Evolutionary conservation across 2,329 filamentous ascomycete species (phyloP), one percentile per base, ranked within the genome.

Genomic region (Shiraia bambusicola): DNA sequence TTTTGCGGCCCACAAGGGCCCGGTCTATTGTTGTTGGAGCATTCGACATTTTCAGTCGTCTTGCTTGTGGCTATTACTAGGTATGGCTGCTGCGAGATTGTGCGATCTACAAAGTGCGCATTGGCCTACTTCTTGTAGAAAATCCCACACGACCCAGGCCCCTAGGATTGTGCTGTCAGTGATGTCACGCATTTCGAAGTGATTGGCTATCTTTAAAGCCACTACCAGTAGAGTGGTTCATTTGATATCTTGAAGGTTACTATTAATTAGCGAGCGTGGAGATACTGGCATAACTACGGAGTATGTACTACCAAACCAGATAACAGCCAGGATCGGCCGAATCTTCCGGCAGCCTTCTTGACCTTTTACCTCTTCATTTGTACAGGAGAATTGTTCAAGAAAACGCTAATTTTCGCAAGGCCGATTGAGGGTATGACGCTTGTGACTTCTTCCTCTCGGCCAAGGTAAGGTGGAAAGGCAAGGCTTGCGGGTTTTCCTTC

Each of bases 1-100:
- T 39, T 24, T 33, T 39, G 37, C 37, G 37, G 15, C 29, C 37
- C 14, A 31, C 16, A 24, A 39, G 29, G n/a, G 37, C 37, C 37
- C 33, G 37, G 19, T 39, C 37, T 29, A 39, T 39, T 9, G 37
- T 39, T 4, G 19, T 33, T 27, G 29, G 37, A 9, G 37, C 29
- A 19, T 7, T 19, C 15, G 37, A 39, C 37, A 39, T 39, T 11
- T 11, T 39, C 19, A 39, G 4, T 33, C 6, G 7, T 17, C 17
- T 22, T 25, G 19, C 19, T 22, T 8, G 19, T 22, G 19, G 8
- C 15, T 6, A 17, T 7, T 19, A 17, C 11, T 19, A 15, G 6
- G 17, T 7, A 26, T 14, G 17, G 11, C 7, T 24, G 12, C 4
- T n/a, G 25, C 4, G 11, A n/a, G 9, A 15, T 38, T 28, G 28